These are phyloP conservation scores for Lachancea lanzarotensis DNA, from an alignment of 805 yeast genomes.

Conservation along the genomic window DNA sequence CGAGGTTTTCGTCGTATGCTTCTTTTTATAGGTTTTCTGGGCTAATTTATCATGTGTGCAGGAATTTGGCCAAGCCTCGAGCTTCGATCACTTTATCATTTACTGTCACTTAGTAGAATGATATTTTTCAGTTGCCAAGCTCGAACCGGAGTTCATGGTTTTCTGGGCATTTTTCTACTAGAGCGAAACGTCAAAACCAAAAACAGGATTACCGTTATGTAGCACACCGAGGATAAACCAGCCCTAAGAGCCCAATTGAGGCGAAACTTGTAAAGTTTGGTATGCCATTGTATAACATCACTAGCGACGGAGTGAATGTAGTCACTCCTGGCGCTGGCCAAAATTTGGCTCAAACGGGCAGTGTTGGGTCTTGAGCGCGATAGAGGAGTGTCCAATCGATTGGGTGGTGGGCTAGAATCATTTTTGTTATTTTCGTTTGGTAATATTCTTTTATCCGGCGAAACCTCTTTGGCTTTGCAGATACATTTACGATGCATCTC, in stretches of 20 bases:
- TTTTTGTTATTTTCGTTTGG: no score
- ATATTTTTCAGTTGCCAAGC: not conserved
- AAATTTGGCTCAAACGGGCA: not conserved
- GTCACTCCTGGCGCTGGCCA: slow-evolving; percentile 1
- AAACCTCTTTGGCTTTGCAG: not conserved
- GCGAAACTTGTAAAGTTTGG: not conserved
- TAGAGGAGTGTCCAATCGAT: not conserved
- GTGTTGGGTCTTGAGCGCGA: not conserved
- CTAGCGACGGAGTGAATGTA: not conserved
- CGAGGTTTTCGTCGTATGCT: no score
- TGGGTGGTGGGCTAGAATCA: no score
- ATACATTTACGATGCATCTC: slow-evolving; percentile 6
- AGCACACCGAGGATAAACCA: not conserved
- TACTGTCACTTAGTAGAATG: not conserved
- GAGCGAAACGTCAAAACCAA: not conserved
- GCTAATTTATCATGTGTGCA: not conserved
- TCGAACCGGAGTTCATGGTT: not conserved
- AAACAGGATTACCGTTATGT: not conserved
- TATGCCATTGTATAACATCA: slow-evolving; percentile 3
- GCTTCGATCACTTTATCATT: not conserved
- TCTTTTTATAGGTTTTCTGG: not conserved
- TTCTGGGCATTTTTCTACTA: not conserved
- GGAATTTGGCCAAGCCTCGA: not conserved
- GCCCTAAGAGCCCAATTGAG: slow-evolving; percentile 2
- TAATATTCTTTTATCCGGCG: not conserved